Conservation (phyloP, 345 rosid genomes). For the Camelina laxa region DNA sequence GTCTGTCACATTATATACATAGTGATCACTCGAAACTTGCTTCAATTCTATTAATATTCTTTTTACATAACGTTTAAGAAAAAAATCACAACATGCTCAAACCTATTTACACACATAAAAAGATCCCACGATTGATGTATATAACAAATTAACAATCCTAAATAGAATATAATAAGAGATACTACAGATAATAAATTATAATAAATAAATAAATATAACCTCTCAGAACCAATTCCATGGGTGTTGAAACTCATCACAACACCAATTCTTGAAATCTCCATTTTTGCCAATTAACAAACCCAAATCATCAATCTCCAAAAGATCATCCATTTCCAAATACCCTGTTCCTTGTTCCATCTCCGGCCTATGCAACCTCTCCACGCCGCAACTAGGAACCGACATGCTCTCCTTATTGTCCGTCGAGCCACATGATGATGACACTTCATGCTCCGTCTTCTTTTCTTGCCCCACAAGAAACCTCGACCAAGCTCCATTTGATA, state of each 20-base stretch:
- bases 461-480: slow-evolving; percentile 42
- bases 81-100: slow-evolving; percentile 15
- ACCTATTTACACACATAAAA: slow-evolving; percentile 21
- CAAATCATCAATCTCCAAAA: slow-evolving; percentile 47
- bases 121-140: slow-evolving; percentile 2
- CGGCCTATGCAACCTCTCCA: slow-evolving; percentile 35
- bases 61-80: slow-evolving; percentile 17
- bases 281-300: slow-evolving; percentile 46
- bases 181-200: slow-evolving; percentile 17
- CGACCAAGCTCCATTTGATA: slow-evolving; percentile 26
- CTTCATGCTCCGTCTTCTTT: slow-evolving; percentile 26
- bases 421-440: slow-evolving; percentile 33
- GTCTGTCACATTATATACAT: background rate
- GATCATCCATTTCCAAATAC: slow-evolving; percentile 42
- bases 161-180: slow-evolving; percentile 2
- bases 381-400: slow-evolving; percentile 19
- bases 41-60: slow-evolving; percentile 1
- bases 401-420: slow-evolving; percentile 37
- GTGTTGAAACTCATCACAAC: slow-evolving; percentile 47
- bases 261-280: slow-evolving; percentile 49
- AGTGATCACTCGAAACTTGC: background rate
- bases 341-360: slow-evolving; percentile 37
- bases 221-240: slow-evolving; percentile 51
- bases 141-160: slow-evolving; percentile 33
- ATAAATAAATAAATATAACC: slow-evolving; percentile 15